Base-by-base conservation (phyloP, 225 moss, liverwort and hornwort genomes). In the Physcomitrium patens region DNA sequence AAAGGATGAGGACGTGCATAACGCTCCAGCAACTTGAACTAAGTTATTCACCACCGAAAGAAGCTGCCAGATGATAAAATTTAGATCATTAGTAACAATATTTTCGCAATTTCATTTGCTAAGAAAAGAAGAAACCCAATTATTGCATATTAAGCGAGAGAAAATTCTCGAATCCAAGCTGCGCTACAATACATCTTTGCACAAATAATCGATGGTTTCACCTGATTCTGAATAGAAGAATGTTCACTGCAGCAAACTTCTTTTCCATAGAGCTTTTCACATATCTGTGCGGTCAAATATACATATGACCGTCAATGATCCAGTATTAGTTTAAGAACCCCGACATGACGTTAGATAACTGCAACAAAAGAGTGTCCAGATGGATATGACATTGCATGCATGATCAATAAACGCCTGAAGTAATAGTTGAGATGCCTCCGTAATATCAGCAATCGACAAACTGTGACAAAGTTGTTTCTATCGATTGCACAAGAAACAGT, bases 41-140 rank as follows among this genome's bases (percentile, higher is more conserved):
- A 96, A 79, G 78, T 93, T 96, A 42, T 80, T 87, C 63, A 96
- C 7, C 70, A 93, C 93, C 57, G 92, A 81, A 77, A 96, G 85
- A 56, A 96, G 91, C 96, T 96, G 93, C 70, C 78, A 89, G 44
- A 77, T 68, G 47, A 5, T 64, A 71, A n/a, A 12, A 60, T 67
- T 50, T 48, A 67, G 5, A 67, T 50, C 57, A 24, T 62, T 57
- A 50, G 12, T 45, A 28, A 27, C 13, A 76, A 58, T 23, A 3
- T 54, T n/a, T 41, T 16, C 2, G 31, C 31, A 37, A 37, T 37
- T 37, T 3, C 31, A 4, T 11, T 49, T 15, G 48, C 48, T 5
- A 49, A 49, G 48, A 15, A 49, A 49, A 3, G 48, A 10, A 49
- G 48, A 49, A 49, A 13, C 3, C 48, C 48, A 49, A 49, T 13